A percentile compares a stretch with the other conserved stretches of the same genome.
Conservation (phyloP, 1,139 yeast species). For the Yamadazyma pseudoaaseri region DNA sequence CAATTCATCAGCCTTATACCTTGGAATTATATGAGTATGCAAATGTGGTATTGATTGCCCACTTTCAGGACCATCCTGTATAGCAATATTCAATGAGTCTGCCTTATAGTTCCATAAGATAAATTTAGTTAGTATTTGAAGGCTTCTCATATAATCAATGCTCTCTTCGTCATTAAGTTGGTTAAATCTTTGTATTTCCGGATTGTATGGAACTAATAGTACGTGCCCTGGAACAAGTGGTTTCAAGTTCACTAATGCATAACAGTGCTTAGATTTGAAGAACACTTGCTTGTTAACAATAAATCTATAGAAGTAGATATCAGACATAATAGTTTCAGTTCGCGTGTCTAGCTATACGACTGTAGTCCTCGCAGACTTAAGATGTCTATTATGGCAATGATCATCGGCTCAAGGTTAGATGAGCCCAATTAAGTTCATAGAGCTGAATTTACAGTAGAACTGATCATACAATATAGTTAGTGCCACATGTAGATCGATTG, state of each 20-base stretch:
- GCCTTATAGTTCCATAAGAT: constrained; percentile 68
- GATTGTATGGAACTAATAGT: constrained; percentile 76
- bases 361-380: no score
- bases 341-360: no score
- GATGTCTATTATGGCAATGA: no score
- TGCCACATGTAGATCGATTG: no score
- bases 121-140: constrained; percentile 70
- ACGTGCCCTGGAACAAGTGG: constrained; percentile 93
- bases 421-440: no score
- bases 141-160: constrained; percentile 70
- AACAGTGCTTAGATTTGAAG: constrained; percentile 57
- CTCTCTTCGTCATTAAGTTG: constrained; percentile 74
- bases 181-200: constrained; percentile 54
- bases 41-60: constrained; percentile 94
- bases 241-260: constrained; percentile 82
- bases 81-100: constrained; percentile 80
- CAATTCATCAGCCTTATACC: constrained; percentile 60
- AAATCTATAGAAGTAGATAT: constrained; percentile 50
- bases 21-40: constrained; percentile 89
- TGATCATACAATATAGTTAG: no score
- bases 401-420: no score
- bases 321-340: constrained; percentile 15
- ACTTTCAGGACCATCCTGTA: constrained; percentile 94
- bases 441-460: no score
- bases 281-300: constrained; percentile 66